Conservation (phyloP, 192 early-diverging fungal genomes). For the Ambispora gerdemannii region DNA sequence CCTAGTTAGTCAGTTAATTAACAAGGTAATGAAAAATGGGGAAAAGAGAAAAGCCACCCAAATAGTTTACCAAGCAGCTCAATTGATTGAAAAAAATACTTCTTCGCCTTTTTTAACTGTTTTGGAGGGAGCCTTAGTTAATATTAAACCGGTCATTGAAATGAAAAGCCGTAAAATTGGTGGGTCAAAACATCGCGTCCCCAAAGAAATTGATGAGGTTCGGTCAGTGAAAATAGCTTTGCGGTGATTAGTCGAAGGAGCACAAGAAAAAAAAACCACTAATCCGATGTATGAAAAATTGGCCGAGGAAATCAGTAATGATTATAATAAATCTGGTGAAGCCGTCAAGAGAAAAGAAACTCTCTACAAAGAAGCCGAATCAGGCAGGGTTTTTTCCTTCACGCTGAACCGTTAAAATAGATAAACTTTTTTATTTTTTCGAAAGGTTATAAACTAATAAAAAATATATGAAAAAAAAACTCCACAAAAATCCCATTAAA, state of each 20-base stretch:
- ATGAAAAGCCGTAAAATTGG: background rate
- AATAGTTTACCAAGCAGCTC: slow-evolving; percentile 1
- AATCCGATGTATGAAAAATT: slow-evolving; percentile 14
- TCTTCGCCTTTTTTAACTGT: slow-evolving; percentile 9
- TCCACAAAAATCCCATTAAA: background rate
- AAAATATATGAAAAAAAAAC: no score
- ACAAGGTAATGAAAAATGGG: background rate
- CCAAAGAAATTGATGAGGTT: background rate
- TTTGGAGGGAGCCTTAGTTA: background rate
- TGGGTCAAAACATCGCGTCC: background rate
- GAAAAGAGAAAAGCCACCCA: slow-evolving; percentile 12
- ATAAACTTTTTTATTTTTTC: no score
- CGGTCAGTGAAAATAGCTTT: background rate
- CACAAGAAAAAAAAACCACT: background rate
- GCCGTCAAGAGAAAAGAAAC: slow-evolving; percentile 9
- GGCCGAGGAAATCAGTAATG: slow-evolving; percentile 4
- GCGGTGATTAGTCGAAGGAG: slow-evolving; percentile 2
- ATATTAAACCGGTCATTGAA: slow-evolving; percentile 1
- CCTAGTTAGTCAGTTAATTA: slow-evolving; percentile 5
- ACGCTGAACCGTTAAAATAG: no score
- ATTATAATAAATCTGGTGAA: background rate
- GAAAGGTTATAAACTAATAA: no score
- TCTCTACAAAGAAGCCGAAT: background rate
- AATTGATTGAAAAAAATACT: slow-evolving; percentile 3
- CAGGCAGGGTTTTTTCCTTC: background rate